Percentiles rank a stretch among this genome's conserved stretches.
phyloP scores from a whole-genome alignment of 352 stramenopile genomes.

The Phytophthora tentaculata region DNA sequence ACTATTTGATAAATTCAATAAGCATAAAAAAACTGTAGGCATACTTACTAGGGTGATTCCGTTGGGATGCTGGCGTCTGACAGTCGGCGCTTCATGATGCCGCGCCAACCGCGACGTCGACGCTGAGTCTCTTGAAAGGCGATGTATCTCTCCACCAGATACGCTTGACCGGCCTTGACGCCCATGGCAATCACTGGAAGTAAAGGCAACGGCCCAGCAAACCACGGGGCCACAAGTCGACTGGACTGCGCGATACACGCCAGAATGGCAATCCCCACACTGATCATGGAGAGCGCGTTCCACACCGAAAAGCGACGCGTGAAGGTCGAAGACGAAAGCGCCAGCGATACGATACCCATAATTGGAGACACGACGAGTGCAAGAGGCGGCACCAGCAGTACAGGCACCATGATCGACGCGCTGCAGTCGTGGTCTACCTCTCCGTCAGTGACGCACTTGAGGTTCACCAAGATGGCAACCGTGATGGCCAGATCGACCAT shows the following conservation, averaged over 20 bases:
- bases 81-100: conserved; percentile 83
- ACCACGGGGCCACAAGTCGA: conserved; percentile 81
- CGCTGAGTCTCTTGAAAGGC: conserved; percentile 81
- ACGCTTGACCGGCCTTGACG: conserved; percentile 73
- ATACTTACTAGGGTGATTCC: conserved; percentile 63
- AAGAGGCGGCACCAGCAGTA: conserved; percentile 72
- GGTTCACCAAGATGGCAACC: conserved; percentile 80
- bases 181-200: conserved; percentile 71
- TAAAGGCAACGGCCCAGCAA: conserved; percentile 71
- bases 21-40: neutral
- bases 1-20: neutral
- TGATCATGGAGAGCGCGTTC: conserved; percentile 84
- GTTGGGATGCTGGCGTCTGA: conserved; percentile 79
- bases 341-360: conserved; percentile 76
- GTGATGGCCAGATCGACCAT: conserved; percentile 85
- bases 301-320: conserved; percentile 77
- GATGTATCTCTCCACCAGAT: conserved; percentile 77
- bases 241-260: conserved; percentile 68
- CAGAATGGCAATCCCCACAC: conserved; percentile 71
- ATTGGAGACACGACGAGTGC: conserved; percentile 76
- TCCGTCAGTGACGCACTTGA: conserved; percentile 80
- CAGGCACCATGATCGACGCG: conserved; percentile 74
- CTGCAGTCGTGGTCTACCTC: conserved; percentile 74
- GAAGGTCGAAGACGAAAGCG: conserved; percentile 73
- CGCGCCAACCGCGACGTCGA: conserved; percentile 74